Conservation (phyloP, 148 eudicot species). For the Silene conica region DNA sequence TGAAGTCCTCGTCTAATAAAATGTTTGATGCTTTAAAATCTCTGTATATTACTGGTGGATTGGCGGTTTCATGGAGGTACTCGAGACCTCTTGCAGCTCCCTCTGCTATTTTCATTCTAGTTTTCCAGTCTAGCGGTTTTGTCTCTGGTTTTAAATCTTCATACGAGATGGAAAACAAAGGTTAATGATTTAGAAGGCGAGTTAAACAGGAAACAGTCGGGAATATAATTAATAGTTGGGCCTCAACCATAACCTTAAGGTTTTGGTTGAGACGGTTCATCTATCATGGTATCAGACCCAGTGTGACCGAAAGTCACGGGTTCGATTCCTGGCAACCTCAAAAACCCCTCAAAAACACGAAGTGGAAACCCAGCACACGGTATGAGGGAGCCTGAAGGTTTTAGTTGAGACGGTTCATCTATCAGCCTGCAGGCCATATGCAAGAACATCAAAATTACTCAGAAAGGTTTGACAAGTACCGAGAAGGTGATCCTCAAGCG, state of each 20-base stretch:
- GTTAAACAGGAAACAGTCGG: too few species aligned
- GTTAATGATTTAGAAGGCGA: not conserved
- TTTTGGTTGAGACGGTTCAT: too few species aligned
- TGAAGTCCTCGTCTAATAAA: constrained; percentile 50
- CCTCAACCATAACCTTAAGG: too few species aligned
- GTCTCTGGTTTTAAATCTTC: constrained; percentile 37
- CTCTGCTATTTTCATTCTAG: constrained; percentile 66
- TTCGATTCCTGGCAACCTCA: too few species aligned
- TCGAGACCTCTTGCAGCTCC: constrained; percentile 84
- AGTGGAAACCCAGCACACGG: too few species aligned
- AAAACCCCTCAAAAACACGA: too few species aligned
- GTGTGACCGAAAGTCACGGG: too few species aligned
- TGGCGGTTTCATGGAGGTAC: constrained; percentile 72
- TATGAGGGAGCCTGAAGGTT: too few species aligned
- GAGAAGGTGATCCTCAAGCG: constrained; percentile 81
- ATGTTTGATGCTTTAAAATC: constrained; percentile 88
- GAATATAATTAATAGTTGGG: too few species aligned
- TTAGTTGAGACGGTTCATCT: too few species aligned
- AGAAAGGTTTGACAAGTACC: constrained; percentile 22
- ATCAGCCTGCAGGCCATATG: too few species aligned
- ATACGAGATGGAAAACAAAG: not conserved
- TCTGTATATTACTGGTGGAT: constrained; percentile 80
- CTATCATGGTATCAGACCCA: too few species aligned
- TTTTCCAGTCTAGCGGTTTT: constrained; percentile 58
- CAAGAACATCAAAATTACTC: not conserved